Base-by-base conservation (phyloP, 768 basidiomycete genomes). In the Psilocybe sp. region DNA sequence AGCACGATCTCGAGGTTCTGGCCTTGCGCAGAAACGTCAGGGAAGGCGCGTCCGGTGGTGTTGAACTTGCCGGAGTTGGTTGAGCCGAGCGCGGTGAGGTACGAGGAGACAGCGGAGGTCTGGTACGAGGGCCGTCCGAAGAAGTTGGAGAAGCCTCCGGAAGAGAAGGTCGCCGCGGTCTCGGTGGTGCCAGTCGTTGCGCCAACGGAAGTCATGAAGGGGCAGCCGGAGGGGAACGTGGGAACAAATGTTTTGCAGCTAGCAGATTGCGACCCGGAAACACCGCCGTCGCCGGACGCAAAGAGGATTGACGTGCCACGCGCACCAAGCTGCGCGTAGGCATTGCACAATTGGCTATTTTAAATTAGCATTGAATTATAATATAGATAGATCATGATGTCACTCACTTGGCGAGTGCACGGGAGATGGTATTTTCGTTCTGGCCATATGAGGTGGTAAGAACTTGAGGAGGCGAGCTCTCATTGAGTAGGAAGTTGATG, bases 261-360 rank as follows among this genome's bases (percentile, higher is more conserved):
- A 4, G 58, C 43, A 0, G 58, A 64, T 41, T 60, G 41, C 33
- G 64, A 61, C 2, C 65, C 69, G 14, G 61, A 60, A 16, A 82
- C 82, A 34, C 84, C 84, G 7, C 62, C 57, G 44, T 87, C 84
- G 12, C 86, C 85, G 20, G 79, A 79, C 14, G 75, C 69, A 63
- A 82, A 83, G n/a, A 81, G 53, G 5, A 87, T 44, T 1, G 82
- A 79, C 16, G 79, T 70, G 12, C 85, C 86, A 40, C 84, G 77
- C 11, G 77, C 71, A 14, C 82, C 82, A n/a, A 87, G 77, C 55
- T 74, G 54, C 0, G 75, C 80, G 47, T 69, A 71, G 46, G 75
- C 75, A 6, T 66, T 62, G 51, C 76, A 78, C 53, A 76, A 72
- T 15, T 70, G 60, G 15, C 48, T 58, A n/a, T 12, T 31, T n/a